phyloP scores from a whole-genome alignment of 31 red algal species.

The Endocladia muricata region DNA sequence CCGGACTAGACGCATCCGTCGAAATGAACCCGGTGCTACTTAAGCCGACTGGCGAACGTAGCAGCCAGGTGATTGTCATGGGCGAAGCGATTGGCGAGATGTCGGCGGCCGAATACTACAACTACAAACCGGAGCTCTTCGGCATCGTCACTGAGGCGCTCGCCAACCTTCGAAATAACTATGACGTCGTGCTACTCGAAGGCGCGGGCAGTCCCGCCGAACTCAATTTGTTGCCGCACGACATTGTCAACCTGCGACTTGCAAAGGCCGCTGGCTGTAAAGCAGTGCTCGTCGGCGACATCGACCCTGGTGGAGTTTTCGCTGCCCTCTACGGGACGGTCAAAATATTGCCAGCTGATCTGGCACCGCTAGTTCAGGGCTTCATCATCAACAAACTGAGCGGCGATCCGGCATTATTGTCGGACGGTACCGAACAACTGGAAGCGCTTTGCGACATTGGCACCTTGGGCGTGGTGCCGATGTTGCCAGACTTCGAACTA shows the following conservation, averaged over 20 bases:
- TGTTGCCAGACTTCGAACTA: background rate
- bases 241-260: constrained; percentile 14
- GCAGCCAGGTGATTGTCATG: background rate
- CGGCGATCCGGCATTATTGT: background rate
- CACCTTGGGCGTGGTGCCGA: background rate
- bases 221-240: background rate
- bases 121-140: background rate
- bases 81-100: background rate
- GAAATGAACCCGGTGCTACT: constrained; percentile 8
- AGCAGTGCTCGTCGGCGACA: constrained; percentile 2
- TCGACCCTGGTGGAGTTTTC: constrained; percentile 20
- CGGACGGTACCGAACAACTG: background rate
- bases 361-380: background rate
- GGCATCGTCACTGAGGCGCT: background rate
- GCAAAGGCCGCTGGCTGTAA: background rate
- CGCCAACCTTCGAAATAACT: background rate
- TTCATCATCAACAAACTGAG: constrained; percentile 19
- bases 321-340: background rate
- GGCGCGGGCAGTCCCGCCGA: constrained; percentile 18
- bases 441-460: background rate
- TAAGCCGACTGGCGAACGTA: background rate
- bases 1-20: background rate
- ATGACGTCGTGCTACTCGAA: background rate
- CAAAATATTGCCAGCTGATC: background rate
- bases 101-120: background rate